Conservation (phyloP, 768 basidiomycete species). For the Macrolepiota fuliginosa region DNA sequence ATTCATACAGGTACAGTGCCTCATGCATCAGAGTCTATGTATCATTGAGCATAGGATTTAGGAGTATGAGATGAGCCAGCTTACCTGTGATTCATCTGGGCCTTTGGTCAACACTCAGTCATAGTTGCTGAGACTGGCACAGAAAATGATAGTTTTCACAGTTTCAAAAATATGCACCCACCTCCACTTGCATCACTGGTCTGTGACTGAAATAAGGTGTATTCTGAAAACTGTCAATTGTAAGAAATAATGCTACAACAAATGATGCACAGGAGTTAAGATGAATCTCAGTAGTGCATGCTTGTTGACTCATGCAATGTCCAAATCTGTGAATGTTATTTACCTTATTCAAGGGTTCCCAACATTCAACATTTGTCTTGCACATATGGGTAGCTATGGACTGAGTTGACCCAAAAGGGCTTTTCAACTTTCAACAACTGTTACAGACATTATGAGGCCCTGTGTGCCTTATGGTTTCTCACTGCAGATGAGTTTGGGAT, state of each 20-base stretch:
- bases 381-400: constrained; percentile 83
- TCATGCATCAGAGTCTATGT: constrained; percentile 89
- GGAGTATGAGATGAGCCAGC: constrained; percentile 17
- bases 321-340: constrained; percentile 16
- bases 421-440: too few relatives aligned
- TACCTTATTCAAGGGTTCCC: constrained; percentile 62
- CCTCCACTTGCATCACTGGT: constrained; percentile 77
- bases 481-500: too few relatives aligned
- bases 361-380: constrained; percentile 80
- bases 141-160: constrained; percentile 66
- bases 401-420: constrained; percentile 71
- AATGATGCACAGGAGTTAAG: background rate
- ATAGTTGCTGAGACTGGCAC: constrained; percentile 68
- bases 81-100: constrained; percentile 54
- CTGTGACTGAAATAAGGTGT: constrained; percentile 78
- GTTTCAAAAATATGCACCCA: constrained; percentile 72
- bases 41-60: background rate
- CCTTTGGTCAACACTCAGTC: constrained; percentile 65
- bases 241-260: too few relatives aligned
- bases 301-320: background rate
- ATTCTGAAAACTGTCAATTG: too few relatives aligned
- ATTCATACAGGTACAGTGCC: constrained; percentile 86
- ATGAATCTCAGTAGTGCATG: too few relatives aligned
- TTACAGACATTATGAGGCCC: too few relatives aligned
- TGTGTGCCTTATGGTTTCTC: too few relatives aligned